Evolutionary conservation across 768 basidiomycete species (phyloP).

Genomic region (Wakefieldia striispora): DNA sequence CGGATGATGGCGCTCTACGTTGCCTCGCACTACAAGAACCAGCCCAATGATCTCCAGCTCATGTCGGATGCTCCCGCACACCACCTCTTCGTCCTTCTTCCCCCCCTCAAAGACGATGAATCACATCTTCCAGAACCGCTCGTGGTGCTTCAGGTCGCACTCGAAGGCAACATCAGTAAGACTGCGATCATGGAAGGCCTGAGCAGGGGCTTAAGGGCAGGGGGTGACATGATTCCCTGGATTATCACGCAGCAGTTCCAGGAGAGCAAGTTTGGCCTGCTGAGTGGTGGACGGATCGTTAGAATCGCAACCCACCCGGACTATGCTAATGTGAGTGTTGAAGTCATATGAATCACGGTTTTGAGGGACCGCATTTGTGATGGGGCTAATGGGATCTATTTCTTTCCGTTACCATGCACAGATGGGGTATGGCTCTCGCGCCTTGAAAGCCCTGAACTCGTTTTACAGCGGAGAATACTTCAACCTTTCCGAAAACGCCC

Average conservation of each 20-base stretch:
- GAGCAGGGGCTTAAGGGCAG: conserved; percentile 76
- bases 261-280: conserved; percentile 87
- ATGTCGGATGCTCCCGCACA: conserved; percentile 97
- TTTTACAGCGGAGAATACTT: conserved; percentile 95
- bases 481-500: conserved; percentile 68
- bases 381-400: background rate
- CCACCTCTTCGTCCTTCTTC: conserved; percentile 92
- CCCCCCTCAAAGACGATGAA: conserved; percentile 88
- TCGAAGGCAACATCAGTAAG: conserved; percentile 91
- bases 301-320: conserved; percentile 96
- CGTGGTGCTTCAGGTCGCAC: conserved; percentile 91
- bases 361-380: background rate
- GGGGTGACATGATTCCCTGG: conserved; percentile 99
- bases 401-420: conserved; percentile 27
- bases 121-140: conserved; percentile 91
- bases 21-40: conserved; percentile 98
- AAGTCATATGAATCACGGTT: background rate
- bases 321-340: conserved; percentile 72
- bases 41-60: conserved; percentile 97
- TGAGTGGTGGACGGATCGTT: conserved; percentile 90
- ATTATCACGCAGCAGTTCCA: conserved; percentile 92
- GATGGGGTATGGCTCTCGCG: conserved; percentile 97
- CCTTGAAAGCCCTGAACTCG: conserved; percentile 79
- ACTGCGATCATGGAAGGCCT: conserved; percentile 84
- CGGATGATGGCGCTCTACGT: conserved; percentile 99